Evolutionary conservation across 108 stramenopile genomes (phyloP).

Genomic region (Skeletonema marinoi): DNA sequence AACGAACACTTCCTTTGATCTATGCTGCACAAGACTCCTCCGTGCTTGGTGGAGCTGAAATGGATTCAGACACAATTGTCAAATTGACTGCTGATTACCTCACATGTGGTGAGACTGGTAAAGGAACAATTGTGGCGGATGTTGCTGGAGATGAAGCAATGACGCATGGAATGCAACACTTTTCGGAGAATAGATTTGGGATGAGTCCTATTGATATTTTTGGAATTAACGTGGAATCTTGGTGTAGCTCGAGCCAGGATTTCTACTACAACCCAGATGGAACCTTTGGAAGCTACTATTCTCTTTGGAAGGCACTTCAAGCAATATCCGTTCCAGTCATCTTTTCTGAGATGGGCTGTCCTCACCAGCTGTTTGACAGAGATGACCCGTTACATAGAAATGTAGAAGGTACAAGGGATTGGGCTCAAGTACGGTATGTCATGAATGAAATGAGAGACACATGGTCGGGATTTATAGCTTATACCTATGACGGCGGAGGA

Average conservation of each 20-base stretch:
- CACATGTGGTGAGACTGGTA: constrained; percentile 33
- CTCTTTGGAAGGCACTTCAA: constrained; percentile 41
- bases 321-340: constrained; percentile 51
- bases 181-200: constrained; percentile 25
- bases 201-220: constrained; percentile 42
- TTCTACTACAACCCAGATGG: constrained; percentile 57
- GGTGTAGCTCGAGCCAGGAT: constrained; percentile 62
- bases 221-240: constrained; percentile 69
- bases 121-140: constrained; percentile 8
- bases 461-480: constrained; percentile 65
- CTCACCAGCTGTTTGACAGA: constrained; percentile 54
- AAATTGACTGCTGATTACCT: constrained; percentile 59
- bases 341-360: constrained; percentile 74
- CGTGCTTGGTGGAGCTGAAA: constrained; percentile 34
- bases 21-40: constrained; percentile 64
- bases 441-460: constrained; percentile 50
- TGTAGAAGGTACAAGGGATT: constrained; percentile 46
- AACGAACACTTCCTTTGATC: constrained; percentile 48
- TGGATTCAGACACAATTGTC: constrained; percentile 36
- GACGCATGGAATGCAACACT: constrained; percentile 5
- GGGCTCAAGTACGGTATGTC: constrained; percentile 53
- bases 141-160: constrained; percentile 4
- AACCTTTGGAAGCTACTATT: constrained; percentile 47
- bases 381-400: constrained; percentile 45
- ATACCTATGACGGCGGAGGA: constrained; percentile 60